Evolutionary conservation across 495 filamentous ascomycete genomes (phyloP), one percentile per base, ranked within the genome.

Genomic region (Tetracladium setigerum): DNA sequence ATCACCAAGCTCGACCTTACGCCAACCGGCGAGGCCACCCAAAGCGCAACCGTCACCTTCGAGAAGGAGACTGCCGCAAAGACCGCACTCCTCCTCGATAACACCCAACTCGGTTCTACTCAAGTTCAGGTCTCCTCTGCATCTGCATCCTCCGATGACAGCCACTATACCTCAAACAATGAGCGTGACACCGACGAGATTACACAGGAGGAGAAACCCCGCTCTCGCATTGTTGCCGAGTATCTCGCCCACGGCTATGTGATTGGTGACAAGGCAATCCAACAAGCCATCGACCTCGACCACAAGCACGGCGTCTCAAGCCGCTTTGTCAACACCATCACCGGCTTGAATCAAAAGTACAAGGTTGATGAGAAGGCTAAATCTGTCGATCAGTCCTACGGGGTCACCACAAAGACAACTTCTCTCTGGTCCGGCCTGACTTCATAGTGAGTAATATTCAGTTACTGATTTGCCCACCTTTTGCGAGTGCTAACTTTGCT

Each of bases 21-120:
- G 1, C 76, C 86, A 12, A 74, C 71, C n/a, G 59, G 73, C 50
- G 71, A 77, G 33, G 66, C 79, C 43, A 69, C 74, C 45, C 83
- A 95, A 66, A 82, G 80, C 54, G 94, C 92, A 49, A 84, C 83
- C 17, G 89, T 98, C 30, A 94, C 85, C 30, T 98, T 97, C 58
- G 94, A 96, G 69, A 95, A 95, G 69, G 81, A 89, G 55, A 89
- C 89, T 18, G 92, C 92, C 11, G 89, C 91, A 12, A 95, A 95
- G 67, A 98, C 92, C 18, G 92, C 92, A 14, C 85, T 95, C 22
- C 87, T 98, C 43, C 83, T 98, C 45, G 90, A 98, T 65, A 87
- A 95, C 66, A 97, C 94, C 55, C 82, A 89, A 67, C 82, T 98
- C 42, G 89, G 91, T 55, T 66, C 79, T 32, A 81, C 82, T 39